phyloP scores from a whole-genome alignment of 2,329 filamentous ascomycete species.

The Diaporthe sp. region DNA sequence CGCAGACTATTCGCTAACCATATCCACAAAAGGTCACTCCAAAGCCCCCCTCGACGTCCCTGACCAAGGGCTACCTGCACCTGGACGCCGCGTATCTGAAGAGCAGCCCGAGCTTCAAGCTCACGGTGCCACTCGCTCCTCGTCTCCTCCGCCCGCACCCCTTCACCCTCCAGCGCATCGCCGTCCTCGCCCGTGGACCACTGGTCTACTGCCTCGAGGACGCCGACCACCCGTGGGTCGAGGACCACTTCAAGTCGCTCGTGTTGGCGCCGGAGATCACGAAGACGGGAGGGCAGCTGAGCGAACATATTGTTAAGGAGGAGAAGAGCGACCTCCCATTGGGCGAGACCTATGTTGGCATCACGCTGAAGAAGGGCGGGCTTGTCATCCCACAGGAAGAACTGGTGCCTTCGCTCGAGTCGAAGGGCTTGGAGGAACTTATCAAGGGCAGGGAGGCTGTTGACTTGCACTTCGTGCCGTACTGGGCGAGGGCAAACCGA shows the following conservation, averaged over 20 bases:
- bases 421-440: slow-evolving; percentile 40
- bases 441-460: slow-evolving; percentile 35
- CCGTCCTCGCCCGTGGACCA: slow-evolving; percentile 67
- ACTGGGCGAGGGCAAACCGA: slow-evolving; percentile 66
- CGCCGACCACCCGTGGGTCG: slow-evolving; percentile 66
- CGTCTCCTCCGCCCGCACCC: slow-evolving; percentile 66
- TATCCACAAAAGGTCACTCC: slow-evolving; percentile 4
- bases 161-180: slow-evolving; percentile 64
- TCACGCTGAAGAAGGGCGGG: slow-evolving; percentile 24
- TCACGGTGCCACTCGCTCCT: slow-evolving; percentile 60
- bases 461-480: slow-evolving; percentile 64
- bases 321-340: slow-evolving; percentile 44
- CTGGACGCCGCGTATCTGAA: slow-evolving; percentile 56
- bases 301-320: background rate
- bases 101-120: slow-evolving; percentile 54
- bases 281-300: slow-evolving; percentile 35
- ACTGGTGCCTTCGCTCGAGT: slow-evolving; percentile 37
- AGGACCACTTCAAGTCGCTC: slow-evolving; percentile 65
- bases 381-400: slow-evolving; percentile 14
- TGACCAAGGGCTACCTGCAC: slow-evolving; percentile 60
- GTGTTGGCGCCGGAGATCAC: slow-evolving; percentile 43
- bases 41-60: slow-evolving; percentile 1
- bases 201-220: slow-evolving; percentile 73
- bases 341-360: slow-evolving; percentile 41
- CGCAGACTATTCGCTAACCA: background rate